phyloP scores from a whole-genome alignment of 2,329 filamentous ascomycete genomes.

The Dothideomycetes sp. region DNA sequence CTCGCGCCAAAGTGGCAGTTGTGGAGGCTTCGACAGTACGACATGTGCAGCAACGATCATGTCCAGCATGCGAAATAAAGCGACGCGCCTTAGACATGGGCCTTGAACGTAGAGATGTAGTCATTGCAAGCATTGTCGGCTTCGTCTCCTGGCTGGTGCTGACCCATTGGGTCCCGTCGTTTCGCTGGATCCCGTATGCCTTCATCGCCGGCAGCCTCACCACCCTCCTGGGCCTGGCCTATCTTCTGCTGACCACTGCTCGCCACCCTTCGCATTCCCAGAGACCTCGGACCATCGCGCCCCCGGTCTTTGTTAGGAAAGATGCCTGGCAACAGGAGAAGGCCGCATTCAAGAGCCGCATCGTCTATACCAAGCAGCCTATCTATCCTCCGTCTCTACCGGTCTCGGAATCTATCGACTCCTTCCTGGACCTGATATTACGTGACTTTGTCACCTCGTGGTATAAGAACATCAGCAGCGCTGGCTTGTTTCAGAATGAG shows the following conservation, averaged over 20 bases:
- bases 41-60: too few species aligned
- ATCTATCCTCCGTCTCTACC: conserved; percentile 67
- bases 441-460: conserved; percentile 80
- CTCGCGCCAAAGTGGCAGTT: background rate
- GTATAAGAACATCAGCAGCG: conserved; percentile 78
- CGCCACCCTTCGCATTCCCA: background rate
- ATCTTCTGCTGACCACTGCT: conserved; percentile 44
- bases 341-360: conserved; percentile 51
- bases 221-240: conserved; percentile 43
- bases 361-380: conserved; percentile 55
- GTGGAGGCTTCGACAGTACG: background rate
- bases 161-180: conserved; percentile 67
- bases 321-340: conserved; percentile 60
- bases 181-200: conserved; percentile 79
- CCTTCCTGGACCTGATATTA: conserved; percentile 62
- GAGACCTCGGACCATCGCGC: conserved; percentile 5
- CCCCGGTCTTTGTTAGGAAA: conserved; percentile 15
- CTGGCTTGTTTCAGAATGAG: conserved; percentile 70
- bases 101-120: conserved; percentile 62
- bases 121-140: conserved; percentile 54
- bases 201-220: conserved; percentile 58
- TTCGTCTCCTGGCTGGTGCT: conserved; percentile 84
- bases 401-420: conserved; percentile 71
- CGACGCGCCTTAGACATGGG: conserved; percentile 37
- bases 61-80: background rate